These are phyloP conservation scores for Dorcoceras hygrometricum DNA, from an alignment of 257 asterid species.

Conservation along the genomic window DNA sequence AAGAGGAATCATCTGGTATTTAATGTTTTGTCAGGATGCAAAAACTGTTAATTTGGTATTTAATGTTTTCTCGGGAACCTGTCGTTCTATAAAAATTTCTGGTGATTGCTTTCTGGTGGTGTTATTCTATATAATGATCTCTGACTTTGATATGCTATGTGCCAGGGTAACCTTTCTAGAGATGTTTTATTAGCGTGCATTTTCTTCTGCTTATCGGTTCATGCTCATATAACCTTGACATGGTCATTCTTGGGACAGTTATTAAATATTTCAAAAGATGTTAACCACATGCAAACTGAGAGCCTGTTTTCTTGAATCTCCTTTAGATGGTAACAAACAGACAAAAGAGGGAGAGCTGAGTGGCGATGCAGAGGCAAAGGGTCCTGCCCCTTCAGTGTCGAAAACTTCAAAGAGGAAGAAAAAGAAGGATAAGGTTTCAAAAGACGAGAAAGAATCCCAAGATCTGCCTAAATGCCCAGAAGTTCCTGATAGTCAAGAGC, in stretches of 20 bases:
- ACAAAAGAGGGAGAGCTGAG: constrained; percentile 45
- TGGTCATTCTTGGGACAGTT: background rate
- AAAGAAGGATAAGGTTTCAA: constrained; percentile 66
- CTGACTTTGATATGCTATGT: background rate
- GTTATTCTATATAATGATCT: too few relatives aligned
- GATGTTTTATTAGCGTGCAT: background rate
- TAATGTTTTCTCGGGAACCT: constrained; percentile 6
- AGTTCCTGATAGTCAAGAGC: constrained; percentile 40
- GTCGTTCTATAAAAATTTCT: background rate
- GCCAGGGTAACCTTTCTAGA: background rate
- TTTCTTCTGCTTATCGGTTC: background rate
- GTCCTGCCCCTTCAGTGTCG: constrained; percentile 53
- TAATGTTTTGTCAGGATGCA: constrained; percentile 8
- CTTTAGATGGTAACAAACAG: constrained; percentile 44
- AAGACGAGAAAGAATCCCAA: constrained; percentile 66
- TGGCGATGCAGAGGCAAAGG: constrained; percentile 52
- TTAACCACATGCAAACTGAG: background rate
- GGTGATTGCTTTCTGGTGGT: background rate
- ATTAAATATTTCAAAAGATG: background rate
- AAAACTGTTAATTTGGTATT: constrained; percentile 20
- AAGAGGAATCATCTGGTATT: constrained; percentile 63
- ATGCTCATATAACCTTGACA: background rate
- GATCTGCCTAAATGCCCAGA: constrained; percentile 46
- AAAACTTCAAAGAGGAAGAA: constrained; percentile 58
- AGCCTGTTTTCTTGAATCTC: background rate